Conservation (phyloP, 140 eudicot species). For the Flaveria floridana region DNA sequence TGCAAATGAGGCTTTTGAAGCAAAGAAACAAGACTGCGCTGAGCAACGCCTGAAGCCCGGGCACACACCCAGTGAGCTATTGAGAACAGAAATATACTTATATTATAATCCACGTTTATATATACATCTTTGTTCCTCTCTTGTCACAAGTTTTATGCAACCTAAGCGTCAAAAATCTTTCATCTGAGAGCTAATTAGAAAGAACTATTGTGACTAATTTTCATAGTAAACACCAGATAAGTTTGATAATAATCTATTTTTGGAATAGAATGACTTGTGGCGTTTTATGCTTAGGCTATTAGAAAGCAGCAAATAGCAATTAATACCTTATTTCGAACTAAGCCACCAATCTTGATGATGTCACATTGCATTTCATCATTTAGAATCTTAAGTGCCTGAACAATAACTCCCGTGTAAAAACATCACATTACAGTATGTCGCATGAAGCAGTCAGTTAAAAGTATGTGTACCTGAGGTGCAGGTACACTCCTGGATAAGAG, state of each 20-base stretch:
- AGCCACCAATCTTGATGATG: slow-evolving; percentile 80
- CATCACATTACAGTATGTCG: background rate
- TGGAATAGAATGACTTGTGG: background rate
- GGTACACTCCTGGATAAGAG: slow-evolving; percentile 96
- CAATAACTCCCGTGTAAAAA: slow-evolving; percentile 26
- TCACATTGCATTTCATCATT: slow-evolving; percentile 99
- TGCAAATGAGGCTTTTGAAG: too few species aligned
- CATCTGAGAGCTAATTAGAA: background rate
- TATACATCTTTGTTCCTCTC: background rate
- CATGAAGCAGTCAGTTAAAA: background rate
- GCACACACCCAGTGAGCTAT: too few species aligned
- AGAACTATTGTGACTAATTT: background rate
- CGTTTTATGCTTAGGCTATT: background rate
- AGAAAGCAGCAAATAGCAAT: background rate
- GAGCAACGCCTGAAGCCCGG: too few species aligned
- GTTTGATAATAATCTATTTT: background rate
- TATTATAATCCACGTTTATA: background rate
- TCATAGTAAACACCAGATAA: background rate
- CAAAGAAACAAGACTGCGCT: too few species aligned
- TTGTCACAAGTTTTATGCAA: background rate
- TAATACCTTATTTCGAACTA: slow-evolving; percentile 79
- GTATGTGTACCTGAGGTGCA: slow-evolving; percentile 66
- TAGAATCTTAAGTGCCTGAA: slow-evolving; percentile 79
- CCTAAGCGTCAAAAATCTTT: background rate
- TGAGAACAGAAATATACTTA: too few species aligned